A percentile compares a stretch with the other conserved stretches of the same genome.
Conservation (phyloP, 495 filamentous ascomycete genomes). For the Talaromyces stipitatus region DNA sequence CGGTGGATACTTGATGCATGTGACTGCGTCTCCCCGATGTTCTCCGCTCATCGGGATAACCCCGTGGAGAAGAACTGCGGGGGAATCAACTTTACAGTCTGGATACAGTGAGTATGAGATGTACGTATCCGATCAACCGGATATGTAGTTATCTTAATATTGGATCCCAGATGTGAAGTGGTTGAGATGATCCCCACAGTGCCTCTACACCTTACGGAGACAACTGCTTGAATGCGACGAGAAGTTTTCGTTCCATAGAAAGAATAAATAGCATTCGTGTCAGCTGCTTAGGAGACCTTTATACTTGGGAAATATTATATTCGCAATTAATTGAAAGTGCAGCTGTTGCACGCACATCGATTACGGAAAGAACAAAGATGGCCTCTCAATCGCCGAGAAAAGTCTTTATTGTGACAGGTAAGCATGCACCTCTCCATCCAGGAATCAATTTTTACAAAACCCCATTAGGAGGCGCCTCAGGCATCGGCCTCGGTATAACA, state of each 20-base stretch:
- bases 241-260: neutral
- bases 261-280: neutral
- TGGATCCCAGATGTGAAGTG: neutral
- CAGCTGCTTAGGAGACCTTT: neutral
- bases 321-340: too few relatives aligned
- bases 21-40: neutral
- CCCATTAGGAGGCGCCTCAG: conserved; percentile 41
- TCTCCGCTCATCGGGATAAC: neutral
- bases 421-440: neutral
- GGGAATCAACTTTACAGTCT: neutral
- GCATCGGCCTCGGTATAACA: conserved; percentile 44
- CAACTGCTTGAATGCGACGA: neutral
- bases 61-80: neutral
- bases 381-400: neutral
- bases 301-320: too few relatives aligned
- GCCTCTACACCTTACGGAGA: too few relatives aligned
- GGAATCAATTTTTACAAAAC: neutral
- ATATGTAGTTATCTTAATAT: too few relatives aligned
- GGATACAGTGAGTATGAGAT: too few relatives aligned
- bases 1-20: neutral
- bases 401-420: conserved; percentile 1
- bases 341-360: too few relatives aligned
- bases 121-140: too few relatives aligned
- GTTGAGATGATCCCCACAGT: neutral
- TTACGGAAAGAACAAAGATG: neutral